A percentile compares a stretch with the other conserved stretches of the same genome.
Conservation (phyloP, 2,329 filamentous ascomycete genomes). For the Colletotrichum siamense region DNA sequence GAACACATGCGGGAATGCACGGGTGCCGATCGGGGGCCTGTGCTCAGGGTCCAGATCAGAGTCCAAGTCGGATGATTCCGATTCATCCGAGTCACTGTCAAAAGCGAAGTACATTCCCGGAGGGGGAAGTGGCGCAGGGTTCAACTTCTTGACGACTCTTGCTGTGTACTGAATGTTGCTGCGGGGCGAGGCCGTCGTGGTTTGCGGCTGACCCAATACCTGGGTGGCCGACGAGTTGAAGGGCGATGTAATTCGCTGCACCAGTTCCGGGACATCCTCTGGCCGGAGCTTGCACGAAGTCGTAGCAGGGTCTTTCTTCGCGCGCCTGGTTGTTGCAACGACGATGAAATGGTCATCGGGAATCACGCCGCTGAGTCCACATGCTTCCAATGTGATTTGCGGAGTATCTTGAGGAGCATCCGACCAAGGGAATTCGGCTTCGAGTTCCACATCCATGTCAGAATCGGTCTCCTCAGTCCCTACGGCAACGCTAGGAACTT, state of each 20-base stretch:
- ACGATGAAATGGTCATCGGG: constrained; percentile 71
- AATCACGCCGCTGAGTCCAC: constrained; percentile 56
- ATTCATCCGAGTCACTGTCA: constrained; percentile 42
- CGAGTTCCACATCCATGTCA: constrained; percentile 44
- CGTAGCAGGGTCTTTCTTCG: constrained; percentile 30
- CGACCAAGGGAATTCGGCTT: constrained; percentile 51
- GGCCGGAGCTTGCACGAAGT: constrained; percentile 22
- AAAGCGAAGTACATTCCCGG: constrained; percentile 58
- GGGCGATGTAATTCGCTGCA: constrained; percentile 46
- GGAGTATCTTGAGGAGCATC: constrained; percentile 43
- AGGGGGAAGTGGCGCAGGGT: constrained; percentile 56
- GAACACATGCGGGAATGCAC: constrained; percentile 40
- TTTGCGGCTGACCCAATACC: background rate
- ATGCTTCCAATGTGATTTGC: constrained; percentile 55
- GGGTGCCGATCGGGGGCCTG: constrained; percentile 31
- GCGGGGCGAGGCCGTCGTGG: background rate
- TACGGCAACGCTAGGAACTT: constrained; percentile 3
- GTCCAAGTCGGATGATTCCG: constrained; percentile 31
- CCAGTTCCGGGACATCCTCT: constrained; percentile 44
- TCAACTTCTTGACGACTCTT: constrained; percentile 45
- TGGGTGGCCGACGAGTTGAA: constrained; percentile 20
- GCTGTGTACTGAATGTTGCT: constrained; percentile 53
- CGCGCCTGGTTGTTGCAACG: constrained; percentile 55
- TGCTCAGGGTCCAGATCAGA: constrained; percentile 32
- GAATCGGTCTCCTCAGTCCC: constrained; percentile 29